phyloP scores from a whole-genome alignment of 2,329 filamentous ascomycete genomes.

The Colletotrichum lindemuthianum region DNA sequence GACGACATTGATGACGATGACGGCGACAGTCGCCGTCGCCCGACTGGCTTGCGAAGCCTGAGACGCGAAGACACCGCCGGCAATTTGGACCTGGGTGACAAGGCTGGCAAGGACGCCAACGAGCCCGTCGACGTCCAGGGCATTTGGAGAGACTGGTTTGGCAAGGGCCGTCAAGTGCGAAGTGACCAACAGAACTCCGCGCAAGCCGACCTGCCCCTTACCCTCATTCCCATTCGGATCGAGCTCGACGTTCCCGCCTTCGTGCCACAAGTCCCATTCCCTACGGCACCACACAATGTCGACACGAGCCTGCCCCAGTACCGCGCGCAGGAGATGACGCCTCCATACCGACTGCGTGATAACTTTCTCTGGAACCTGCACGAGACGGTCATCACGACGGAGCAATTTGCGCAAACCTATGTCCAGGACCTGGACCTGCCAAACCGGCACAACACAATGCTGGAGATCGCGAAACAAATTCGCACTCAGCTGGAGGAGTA shows the following conservation, averaged over 20 bases:
- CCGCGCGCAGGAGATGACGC: slow-evolving; percentile 79
- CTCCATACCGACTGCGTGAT: slow-evolving; percentile 89
- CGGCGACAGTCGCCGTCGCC: slow-evolving; percentile 79
- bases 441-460: slow-evolving; percentile 73
- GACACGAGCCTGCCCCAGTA: slow-evolving; percentile 83
- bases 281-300: slow-evolving; percentile 62
- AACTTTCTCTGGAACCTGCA: slow-evolving; percentile 99
- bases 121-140: slow-evolving; percentile 86
- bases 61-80: slow-evolving; percentile 75
- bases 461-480: slow-evolving; percentile 92
- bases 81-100: slow-evolving; percentile 74
- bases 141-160: slow-evolving; percentile 96
- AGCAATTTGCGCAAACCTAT: slow-evolving; percentile 91
- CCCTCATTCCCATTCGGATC: slow-evolving; percentile 94
- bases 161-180: slow-evolving; percentile 69
- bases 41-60: slow-evolving; percentile 85
- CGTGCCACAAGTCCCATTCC: slow-evolving; percentile 72
- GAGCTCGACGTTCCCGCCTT: slow-evolving; percentile 91
- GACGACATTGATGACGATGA: slow-evolving; percentile 82
- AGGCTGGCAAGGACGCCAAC: slow-evolving; percentile 83
- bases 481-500: slow-evolving; percentile 96
- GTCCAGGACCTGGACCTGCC: slow-evolving; percentile 95
- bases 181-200: slow-evolving; percentile 70
- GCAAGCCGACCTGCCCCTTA: slow-evolving; percentile 82
- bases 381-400: slow-evolving; percentile 91